Conservation (phyloP, 345 rosid genomes). For the Aurinia saxatilis region DNA sequence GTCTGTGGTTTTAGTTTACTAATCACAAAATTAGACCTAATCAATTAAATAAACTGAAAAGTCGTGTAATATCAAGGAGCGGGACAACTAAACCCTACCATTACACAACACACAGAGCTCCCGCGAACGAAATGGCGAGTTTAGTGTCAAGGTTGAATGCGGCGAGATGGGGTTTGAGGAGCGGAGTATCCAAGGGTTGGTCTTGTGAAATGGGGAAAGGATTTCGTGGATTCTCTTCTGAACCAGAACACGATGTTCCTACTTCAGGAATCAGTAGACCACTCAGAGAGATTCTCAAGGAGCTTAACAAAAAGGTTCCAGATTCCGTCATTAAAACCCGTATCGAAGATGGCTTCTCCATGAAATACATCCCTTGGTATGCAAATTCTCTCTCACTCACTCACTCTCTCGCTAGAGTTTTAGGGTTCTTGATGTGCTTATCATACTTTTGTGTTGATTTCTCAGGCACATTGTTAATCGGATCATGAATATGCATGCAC, state of each 20-base stretch:
- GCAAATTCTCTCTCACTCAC: background rate
- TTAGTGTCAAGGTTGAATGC: slow-evolving; percentile 17
- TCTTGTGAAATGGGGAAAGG: slow-evolving; percentile 2
- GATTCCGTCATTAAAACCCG: slow-evolving; percentile 50
- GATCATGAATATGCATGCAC: slow-evolving; percentile 78
- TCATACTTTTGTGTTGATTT: slow-evolving; percentile 9
- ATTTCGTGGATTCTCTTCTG: slow-evolving; percentile 17
- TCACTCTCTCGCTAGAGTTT: background rate
- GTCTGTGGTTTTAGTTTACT: too few relatives aligned
- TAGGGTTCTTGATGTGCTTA: background rate
- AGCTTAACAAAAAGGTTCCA: slow-evolving; percentile 75
- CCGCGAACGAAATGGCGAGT: slow-evolving; percentile 22
- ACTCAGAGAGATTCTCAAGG: slow-evolving; percentile 58
- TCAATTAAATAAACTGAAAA: background rate
- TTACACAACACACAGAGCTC: background rate
- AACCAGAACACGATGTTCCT: slow-evolving; percentile 35
- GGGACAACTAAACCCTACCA: background rate
- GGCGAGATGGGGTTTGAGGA: slow-evolving; percentile 13
- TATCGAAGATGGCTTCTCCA: slow-evolving; percentile 48
- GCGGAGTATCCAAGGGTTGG: slow-evolving; percentile 1
- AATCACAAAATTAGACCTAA: background rate
- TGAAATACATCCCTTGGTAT: slow-evolving; percentile 79
- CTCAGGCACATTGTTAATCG: slow-evolving; percentile 74
- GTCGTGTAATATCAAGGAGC: background rate
- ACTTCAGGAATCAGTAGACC: slow-evolving; percentile 70